Evolutionary conservation across 2,329 filamentous ascomycete genomes (phyloP), one percentile per base, ranked within the genome.

Genomic region (Didymella sp.): DNA sequence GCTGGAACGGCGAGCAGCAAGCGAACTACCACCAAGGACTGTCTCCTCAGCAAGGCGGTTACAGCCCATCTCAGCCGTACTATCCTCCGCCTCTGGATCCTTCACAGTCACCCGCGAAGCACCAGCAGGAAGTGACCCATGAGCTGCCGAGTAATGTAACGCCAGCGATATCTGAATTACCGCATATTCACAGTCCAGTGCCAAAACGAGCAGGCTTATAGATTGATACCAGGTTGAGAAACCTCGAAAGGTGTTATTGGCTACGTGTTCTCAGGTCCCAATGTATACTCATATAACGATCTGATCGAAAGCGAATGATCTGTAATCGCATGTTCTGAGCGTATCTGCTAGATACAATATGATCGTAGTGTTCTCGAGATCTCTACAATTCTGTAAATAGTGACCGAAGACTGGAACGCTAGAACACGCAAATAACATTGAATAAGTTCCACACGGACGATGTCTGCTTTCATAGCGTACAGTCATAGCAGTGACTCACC

Each of bases 151-250:
- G 27, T 25, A 37, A 42, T 12, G 28, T 33, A 3, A 51, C 47
- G 0, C 54, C 54, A 6, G 54, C 47, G 4, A 27, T 51, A 22
- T 41, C 47, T 2, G 54, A 56, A 24, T n/a, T 56, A 15, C 47
- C 47, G 22, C 28, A 35, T 11, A 24, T 51, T 12, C 28, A 25
- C 22, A 56, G 54, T 17, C 54, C 54, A 9, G 27, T 28, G 9
- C 47, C 54, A 24, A 56, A 47, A 35, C 21, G 41, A 22, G 41
- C 27, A 13, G 38, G 31, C n/a, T 28, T 25, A 15, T 54, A 21
- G 11, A 12, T 12, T 41, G 21, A 21, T 6, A 19, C 33, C 13
- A 9, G 33, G 17, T 3, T 19, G 17, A 17, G 19, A 11, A 6
- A 19, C 4, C 12, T 6, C 6, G 7, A 19, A 19, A 37, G 33